These are phyloP conservation scores for Fusarium luffae DNA, from an alignment of 2,329 filamentous ascomycete species.

Conservation along the genomic window DNA sequence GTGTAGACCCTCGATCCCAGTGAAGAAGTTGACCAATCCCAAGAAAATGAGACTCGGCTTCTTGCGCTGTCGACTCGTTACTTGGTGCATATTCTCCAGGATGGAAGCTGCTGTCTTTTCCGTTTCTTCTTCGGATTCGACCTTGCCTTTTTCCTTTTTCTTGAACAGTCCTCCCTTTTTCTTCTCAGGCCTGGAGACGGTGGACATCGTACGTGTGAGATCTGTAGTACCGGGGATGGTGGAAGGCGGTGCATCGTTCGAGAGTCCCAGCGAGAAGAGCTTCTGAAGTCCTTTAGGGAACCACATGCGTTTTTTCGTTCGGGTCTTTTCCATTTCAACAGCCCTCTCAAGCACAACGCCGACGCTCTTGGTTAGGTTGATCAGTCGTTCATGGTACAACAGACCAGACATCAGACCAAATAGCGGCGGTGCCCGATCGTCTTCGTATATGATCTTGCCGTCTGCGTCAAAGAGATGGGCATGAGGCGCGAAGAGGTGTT, in stretches of 20 bases:
- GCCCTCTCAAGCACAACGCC: background rate
- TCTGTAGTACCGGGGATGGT: background rate
- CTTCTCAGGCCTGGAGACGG: conserved; percentile 11
- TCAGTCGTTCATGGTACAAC: conserved; percentile 11
- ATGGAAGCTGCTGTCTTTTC: conserved; percentile 2
- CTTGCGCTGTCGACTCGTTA: conserved; percentile 11
- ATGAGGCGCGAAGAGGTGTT: conserved; percentile 7
- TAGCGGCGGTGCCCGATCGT: conserved; percentile 5
- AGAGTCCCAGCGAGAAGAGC: conserved; percentile 3
- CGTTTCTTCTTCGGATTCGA: background rate
- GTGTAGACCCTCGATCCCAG: conserved; percentile 4
- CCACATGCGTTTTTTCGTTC: conserved; percentile 4
- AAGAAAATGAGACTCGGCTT: conserved; percentile 9
- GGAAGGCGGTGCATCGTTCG: conserved; percentile 19
- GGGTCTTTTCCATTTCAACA: conserved; percentile 4
- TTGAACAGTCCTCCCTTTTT: conserved; percentile 10
- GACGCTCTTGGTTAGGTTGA: conserved; percentile 12
- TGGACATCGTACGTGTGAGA: conserved; percentile 8
- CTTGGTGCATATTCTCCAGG: conserved; percentile 8
- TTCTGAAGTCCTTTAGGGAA: conserved; percentile 11
- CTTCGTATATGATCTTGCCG: conserved; percentile 7
- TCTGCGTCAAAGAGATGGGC: conserved; percentile 12
- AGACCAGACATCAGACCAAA: conserved; percentile 20
- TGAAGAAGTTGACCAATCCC: conserved; percentile 14
- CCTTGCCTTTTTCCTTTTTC: conserved; percentile 1